Conservation (phyloP, 371 early-diverging fungal genomes). For the Astathelohania contejeani region DNA sequence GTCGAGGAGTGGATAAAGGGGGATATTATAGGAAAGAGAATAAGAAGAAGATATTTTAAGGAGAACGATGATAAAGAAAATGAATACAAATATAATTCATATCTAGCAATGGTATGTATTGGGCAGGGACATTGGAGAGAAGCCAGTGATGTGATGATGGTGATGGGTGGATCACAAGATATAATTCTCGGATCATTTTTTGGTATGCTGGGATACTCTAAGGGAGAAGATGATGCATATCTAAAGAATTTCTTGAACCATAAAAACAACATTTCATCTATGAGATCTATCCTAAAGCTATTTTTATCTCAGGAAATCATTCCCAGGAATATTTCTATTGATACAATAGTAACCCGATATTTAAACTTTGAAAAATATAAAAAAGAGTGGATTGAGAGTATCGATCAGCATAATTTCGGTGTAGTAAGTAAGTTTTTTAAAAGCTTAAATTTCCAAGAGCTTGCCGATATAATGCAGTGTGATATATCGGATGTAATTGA, state of each 20-base stretch:
- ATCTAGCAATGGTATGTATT: slow-evolving; percentile 28
- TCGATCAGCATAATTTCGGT: slow-evolving; percentile 44
- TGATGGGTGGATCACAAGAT: background rate
- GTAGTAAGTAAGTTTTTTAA: slow-evolving; percentile 37
- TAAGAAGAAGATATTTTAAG: slow-evolving; percentile 39
- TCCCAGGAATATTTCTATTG: slow-evolving; percentile 9
- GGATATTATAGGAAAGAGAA: slow-evolving; percentile 27
- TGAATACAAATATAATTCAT: slow-evolving; percentile 21
- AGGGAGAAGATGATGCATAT: slow-evolving; percentile 1
- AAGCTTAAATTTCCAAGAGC: slow-evolving; percentile 16
- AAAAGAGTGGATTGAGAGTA: slow-evolving; percentile 3
- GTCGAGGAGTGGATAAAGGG: slow-evolving; percentile 36
- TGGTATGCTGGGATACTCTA: slow-evolving; percentile 19
- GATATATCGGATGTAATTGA: slow-evolving; percentile 21
- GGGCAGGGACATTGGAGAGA: no score
- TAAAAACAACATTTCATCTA: slow-evolving; percentile 30
- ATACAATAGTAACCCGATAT: background rate
- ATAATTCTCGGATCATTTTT: slow-evolving; percentile 15
- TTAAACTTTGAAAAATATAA: no score
- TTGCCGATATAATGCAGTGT: slow-evolving; percentile 23
- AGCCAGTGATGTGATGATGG: no score
- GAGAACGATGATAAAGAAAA: slow-evolving; percentile 15
- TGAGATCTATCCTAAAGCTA: slow-evolving; percentile 27
- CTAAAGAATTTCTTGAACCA: slow-evolving; percentile 18
- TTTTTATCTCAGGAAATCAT: slow-evolving; percentile 28